A percentile compares a stretch with the other conserved stretches of the same genome.
Conservation (phyloP, 164 flowering plant species). For the Saururus chinensis region DNA sequence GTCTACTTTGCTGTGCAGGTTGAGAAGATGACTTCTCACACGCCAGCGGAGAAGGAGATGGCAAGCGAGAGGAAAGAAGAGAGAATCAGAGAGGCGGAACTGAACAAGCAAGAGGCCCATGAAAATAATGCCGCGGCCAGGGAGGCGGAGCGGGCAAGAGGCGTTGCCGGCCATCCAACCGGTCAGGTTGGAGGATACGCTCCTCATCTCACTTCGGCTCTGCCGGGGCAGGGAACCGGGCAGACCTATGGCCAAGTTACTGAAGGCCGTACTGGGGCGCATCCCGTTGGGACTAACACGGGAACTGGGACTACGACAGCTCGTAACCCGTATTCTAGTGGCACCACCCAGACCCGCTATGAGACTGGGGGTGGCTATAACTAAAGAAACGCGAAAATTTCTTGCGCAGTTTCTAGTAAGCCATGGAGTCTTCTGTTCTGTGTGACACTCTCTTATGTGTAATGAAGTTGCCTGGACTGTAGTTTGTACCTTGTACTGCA, state of each 20-base stretch:
- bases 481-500: no score
- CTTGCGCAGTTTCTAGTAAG: no score
- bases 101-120: conserved; percentile 28
- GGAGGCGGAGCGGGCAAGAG: conserved; percentile 3
- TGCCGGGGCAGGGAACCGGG: not conserved
- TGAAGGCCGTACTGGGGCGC: not conserved
- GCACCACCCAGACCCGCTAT: not conserved
- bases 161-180: conserved; percentile 18
- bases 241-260: not conserved
- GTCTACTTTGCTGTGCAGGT: not conserved
- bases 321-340: not conserved
- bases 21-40: conserved; percentile 43
- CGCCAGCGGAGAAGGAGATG: conserved; percentile 34
- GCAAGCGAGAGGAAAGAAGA: conserved; percentile 42
- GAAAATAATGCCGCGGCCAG: conserved; percentile 25
- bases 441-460: no score
- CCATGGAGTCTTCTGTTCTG: no score
- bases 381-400: no score
- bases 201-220: not conserved
- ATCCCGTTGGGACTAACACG: not conserved
- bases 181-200: no score
- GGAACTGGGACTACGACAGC: not conserved
- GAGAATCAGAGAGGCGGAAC: conserved; percentile 31
- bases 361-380: not conserved
- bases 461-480: no score